Conservation (phyloP, 495 filamentous ascomycete species). For the Xylaria acuta region DNA sequence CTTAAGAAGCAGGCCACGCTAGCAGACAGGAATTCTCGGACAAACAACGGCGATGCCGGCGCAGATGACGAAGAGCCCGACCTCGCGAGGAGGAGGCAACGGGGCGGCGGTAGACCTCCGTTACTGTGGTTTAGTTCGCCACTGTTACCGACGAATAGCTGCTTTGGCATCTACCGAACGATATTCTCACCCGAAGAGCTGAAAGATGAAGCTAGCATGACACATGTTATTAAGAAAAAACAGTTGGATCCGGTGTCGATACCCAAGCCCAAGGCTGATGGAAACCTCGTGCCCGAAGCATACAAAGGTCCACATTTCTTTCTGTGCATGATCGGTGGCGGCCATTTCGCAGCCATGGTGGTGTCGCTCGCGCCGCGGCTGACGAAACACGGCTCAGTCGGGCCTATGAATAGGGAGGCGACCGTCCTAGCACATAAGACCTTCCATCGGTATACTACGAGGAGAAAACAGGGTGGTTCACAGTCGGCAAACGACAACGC, state of each 20-base stretch:
- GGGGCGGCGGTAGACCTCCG: slow-evolving; percentile 70
- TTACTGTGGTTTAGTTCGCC: slow-evolving; percentile 86
- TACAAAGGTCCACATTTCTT: slow-evolving; percentile 82
- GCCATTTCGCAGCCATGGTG: slow-evolving; percentile 96
- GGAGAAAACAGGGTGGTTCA: slow-evolving; percentile 93
- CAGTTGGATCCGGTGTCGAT: slow-evolving; percentile 72
- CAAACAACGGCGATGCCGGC: slow-evolving; percentile 30
- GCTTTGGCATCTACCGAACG: slow-evolving; percentile 82
- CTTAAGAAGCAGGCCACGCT: slow-evolving; percentile 84
- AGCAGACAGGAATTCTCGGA: slow-evolving; percentile 45
- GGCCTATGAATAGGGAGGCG: slow-evolving; percentile 78
- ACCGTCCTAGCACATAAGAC: slow-evolving; percentile 93
- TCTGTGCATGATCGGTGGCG: slow-evolving; percentile 97
- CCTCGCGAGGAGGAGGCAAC: slow-evolving; percentile 51
- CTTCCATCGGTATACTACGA: slow-evolving; percentile 95
- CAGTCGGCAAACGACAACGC: slow-evolving; percentile 91
- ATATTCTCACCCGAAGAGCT: slow-evolving; percentile 79
- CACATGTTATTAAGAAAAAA: slow-evolving; percentile 72
- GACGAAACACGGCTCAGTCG: slow-evolving; percentile 65
- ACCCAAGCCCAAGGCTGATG: slow-evolving; percentile 55
- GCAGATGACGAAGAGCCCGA: slow-evolving; percentile 58
- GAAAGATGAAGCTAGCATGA: slow-evolving; percentile 63
- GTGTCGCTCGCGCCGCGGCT: slow-evolving; percentile 83
- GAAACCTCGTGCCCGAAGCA: slow-evolving; percentile 53
- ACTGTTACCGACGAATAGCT: slow-evolving; percentile 74